phyloP scores from a whole-genome alignment of 176 grass and related monocot species.

The Otatea glauca region DNA sequence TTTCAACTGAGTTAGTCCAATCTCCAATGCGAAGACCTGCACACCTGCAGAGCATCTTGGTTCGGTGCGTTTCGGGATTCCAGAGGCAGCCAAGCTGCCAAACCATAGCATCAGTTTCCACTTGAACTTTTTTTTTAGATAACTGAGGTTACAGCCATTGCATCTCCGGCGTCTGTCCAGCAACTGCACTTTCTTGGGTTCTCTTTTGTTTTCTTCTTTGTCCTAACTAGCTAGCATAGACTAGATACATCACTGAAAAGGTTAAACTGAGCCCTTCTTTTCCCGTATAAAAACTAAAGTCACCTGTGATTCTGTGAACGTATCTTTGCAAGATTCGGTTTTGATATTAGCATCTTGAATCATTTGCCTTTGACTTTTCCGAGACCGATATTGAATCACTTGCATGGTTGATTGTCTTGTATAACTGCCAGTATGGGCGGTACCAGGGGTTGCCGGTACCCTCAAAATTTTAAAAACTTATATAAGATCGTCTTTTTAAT shows the following conservation, averaged over 20 bases:
- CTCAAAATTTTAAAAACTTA: no score
- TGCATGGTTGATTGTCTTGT: constrained; percentile 16
- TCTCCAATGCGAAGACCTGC: constrained; percentile 27
- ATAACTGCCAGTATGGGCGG: no score
- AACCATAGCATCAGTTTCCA: constrained; percentile 7
- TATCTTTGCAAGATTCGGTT: neutral
- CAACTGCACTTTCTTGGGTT: neutral
- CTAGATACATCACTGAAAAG: constrained; percentile 2
- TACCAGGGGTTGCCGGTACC: no score
- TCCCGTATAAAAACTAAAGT: neutral
- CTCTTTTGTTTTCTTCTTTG: neutral
- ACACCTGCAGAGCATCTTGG: constrained; percentile 15
- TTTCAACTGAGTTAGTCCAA: constrained; percentile 32
- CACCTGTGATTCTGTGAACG: neutral
- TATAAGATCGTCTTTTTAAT: no score
- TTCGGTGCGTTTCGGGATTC: constrained; percentile 32
- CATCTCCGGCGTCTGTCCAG: neutral
- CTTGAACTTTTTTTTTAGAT: no score
- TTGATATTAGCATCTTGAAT: neutral
- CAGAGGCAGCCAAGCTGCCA: constrained; percentile 12
- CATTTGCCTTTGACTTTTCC: neutral
- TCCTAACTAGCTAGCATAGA: neutral
- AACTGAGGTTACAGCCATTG: no score
- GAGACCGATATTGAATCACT: neutral
- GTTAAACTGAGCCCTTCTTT: neutral